Evolutionary conservation across 352 stramenopile species (phyloP), one percentile per base, ranked within the genome.

Genomic region (Globisporangium okanoganense): DNA sequence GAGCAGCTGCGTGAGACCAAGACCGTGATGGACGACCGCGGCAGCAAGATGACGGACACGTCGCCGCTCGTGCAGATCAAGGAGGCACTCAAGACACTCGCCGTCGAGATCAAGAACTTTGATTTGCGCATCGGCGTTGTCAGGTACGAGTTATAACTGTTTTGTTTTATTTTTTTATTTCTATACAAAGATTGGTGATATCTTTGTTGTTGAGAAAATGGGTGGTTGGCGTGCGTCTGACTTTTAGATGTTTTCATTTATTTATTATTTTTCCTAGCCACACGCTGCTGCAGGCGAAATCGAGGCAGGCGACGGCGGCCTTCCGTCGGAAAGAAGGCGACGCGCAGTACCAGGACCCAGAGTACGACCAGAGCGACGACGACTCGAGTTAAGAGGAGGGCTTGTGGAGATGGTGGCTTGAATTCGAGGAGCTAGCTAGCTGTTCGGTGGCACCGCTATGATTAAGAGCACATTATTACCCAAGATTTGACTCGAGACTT

Each of bases 41-140:
- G 83, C 20, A 85, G 75, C 66, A 94, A 91, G 67, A 92, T 94
- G 85, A 94, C 83, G 9, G 82, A 94, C 66, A 94, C 85, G 51
- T 85, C 81, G 48, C 85, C 85, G 33, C 81, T 93, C 6, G 85
- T 92, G 56, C 73, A 88, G 49, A 93, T 94, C 75, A 94, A 94
- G 62, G 78, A 87, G 40, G 82, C 83, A 47, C 79, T 94, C 52
- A 92, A 91, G 70, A 82, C 72, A 18, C 81, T 94, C 24, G 76
- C 70, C 24, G 51, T 63, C 27, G 83, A 94, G 64, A 92, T 91
- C 66, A 91, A 92, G 65, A 81, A 74, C 65, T 92, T 94, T 63
- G 85, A 94, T 41, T 59, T 94, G 59, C 81, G 83, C 14, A 88
- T 94, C 51, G 83, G 85, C 22, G 79, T 94, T 24, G 85, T 93